Conservation (phyloP, 306 rosid species). For the Gynostemma pentaphyllum region DNA sequence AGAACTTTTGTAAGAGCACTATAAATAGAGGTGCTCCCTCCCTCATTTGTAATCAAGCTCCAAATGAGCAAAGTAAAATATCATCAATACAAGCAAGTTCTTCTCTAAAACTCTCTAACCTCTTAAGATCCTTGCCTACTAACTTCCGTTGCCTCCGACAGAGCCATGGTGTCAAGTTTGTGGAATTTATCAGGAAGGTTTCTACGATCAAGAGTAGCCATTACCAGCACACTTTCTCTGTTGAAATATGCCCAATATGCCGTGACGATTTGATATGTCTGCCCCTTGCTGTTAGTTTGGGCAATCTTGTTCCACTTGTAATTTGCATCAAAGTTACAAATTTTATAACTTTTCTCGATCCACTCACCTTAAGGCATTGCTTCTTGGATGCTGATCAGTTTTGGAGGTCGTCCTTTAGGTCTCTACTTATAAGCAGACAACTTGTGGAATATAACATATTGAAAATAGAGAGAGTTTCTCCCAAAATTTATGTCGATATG, state of each 20-base stretch:
- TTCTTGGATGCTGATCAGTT: constrained; percentile 62
- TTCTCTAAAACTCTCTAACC: no score
- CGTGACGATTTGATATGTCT: constrained; percentile 68
- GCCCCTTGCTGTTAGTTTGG: constrained; percentile 51
- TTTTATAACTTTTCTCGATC: constrained; percentile 58
- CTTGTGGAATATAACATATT: constrained; percentile 59
- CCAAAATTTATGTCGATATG: constrained; percentile 40
- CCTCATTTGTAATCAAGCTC: no score
- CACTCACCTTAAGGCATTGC: constrained; percentile 46
- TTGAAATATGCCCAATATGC: constrained; percentile 56
- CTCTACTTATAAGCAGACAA: constrained; percentile 52
- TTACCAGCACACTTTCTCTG: constrained; percentile 54
- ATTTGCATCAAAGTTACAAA: constrained; percentile 64
- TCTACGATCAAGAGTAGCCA: constrained; percentile 34
- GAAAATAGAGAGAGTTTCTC: constrained; percentile 39
- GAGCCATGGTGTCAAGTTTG: constrained; percentile 54
- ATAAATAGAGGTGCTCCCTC: no score
- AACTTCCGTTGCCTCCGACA: no score
- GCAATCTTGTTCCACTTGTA: constrained; percentile 62
- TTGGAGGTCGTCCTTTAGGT: constrained; percentile 51
- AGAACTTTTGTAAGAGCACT: no score
- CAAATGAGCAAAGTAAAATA: no score
- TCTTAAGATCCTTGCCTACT: no score
- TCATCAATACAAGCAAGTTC: no score
- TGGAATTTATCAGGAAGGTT: constrained; percentile 53